These are phyloP conservation scores for Macrophomina tecta DNA, from an alignment of 2,329 filamentous ascomycete genomes.

Conservation along the genomic window DNA sequence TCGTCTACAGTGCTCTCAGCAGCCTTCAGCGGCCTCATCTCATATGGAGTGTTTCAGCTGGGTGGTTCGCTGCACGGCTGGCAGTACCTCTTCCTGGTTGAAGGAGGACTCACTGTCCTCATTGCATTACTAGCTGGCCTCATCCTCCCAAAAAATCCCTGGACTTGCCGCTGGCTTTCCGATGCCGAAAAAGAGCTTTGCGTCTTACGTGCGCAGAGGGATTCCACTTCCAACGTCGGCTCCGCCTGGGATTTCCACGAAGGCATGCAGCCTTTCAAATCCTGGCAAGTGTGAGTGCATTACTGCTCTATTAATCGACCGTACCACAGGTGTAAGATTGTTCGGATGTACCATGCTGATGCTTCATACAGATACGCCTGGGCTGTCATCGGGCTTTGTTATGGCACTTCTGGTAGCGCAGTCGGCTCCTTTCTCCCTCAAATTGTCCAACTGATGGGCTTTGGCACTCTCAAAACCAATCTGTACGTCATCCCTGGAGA, in stretches of 20 bases:
- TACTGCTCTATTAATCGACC: too few species aligned
- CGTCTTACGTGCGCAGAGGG: constrained; percentile 2
- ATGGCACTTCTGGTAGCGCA: constrained; percentile 20
- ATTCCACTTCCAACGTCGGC: constrained; percentile 19
- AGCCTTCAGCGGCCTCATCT: constrained; percentile 25
- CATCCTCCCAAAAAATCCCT: constrained; percentile 48
- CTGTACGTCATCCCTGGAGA: not conserved
- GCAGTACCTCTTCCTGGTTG: constrained; percentile 55
- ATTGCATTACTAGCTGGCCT: constrained; percentile 48
- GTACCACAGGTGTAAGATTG: too few species aligned
- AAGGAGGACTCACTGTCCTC: constrained; percentile 49
- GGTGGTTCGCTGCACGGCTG: constrained; percentile 44
- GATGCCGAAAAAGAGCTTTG: constrained; percentile 36
- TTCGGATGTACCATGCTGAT: too few species aligned
- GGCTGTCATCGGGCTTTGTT: constrained; percentile 24
- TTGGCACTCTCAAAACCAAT: constrained; percentile 23
- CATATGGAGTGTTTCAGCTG: constrained; percentile 50
- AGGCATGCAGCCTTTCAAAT: constrained; percentile 22
- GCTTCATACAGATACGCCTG: constrained; percentile 9
- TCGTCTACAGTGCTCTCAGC: constrained; percentile 16
- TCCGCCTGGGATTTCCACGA: constrained; percentile 15
- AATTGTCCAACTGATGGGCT: constrained; percentile 26
- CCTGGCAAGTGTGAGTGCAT: constrained; percentile 13
- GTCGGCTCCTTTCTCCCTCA: constrained; percentile 28
- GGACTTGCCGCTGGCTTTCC: constrained; percentile 48